Conservation (phyloP, 148 eudicot genomes). For the Linanthus parryae region DNA sequence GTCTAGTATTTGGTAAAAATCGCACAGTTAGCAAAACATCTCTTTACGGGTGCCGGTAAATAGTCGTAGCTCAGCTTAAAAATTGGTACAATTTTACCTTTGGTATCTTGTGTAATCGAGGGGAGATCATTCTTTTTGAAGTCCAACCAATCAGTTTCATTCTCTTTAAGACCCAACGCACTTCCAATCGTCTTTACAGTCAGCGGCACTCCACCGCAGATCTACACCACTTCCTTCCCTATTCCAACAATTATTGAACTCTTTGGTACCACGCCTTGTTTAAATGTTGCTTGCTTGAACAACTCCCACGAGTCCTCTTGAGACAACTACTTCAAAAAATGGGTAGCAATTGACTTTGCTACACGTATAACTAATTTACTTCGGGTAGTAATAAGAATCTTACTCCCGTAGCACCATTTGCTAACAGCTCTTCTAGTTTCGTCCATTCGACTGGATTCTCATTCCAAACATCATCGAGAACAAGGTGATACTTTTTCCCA, state of each 20-base stretch:
- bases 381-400: conserved; percentile 1
- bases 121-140: not conserved
- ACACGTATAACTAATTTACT: not conserved
- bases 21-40: not conserved
- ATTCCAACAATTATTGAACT: not conserved
- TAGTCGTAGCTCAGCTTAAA: not conserved
- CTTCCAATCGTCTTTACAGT: not conserved
- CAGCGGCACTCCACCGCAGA: conserved; percentile 1
- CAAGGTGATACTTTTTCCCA: not conserved
- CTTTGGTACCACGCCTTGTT: not conserved
- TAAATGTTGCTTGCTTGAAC: not conserved
- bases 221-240: not conserved
- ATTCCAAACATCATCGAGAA: conserved; percentile 4
- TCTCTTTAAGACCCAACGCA: not conserved
- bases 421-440: not conserved
- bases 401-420: conserved; percentile 2
- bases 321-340: not conserved
- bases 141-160: not conserved
- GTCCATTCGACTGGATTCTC: not conserved
- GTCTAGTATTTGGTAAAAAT: not conserved
- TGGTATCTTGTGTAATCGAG: not conserved
- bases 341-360: not conserved
- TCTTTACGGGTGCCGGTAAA: not conserved
- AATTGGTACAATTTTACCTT: not conserved
- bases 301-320: not conserved